Percentiles rank a stretch among this genome's conserved stretches.
These are phyloP conservation scores for Fusarium decemcellulare DNA, from an alignment of 2,329 filamentous ascomycete genomes.

Conservation along the genomic window DNA sequence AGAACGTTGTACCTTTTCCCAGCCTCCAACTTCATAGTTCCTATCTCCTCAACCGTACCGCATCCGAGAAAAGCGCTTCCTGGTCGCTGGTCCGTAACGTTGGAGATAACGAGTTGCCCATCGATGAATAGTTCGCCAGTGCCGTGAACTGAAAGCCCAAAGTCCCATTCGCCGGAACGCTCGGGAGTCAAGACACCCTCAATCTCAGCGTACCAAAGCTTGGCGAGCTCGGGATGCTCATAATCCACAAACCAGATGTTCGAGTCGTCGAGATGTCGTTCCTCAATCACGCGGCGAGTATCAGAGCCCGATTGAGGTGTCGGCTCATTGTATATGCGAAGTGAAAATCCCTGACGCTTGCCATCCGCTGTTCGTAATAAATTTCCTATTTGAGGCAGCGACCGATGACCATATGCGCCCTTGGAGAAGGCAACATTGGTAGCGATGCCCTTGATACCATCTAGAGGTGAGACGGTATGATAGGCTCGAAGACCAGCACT, in stretches of 20 bases:
- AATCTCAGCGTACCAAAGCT: slow-evolving; percentile 42
- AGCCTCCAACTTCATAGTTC: slow-evolving; percentile 25
- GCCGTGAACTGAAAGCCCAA: slow-evolving; percentile 51
- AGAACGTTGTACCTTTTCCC: slow-evolving; percentile 26
- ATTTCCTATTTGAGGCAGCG: slow-evolving; percentile 50
- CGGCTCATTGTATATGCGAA: slow-evolving; percentile 47
- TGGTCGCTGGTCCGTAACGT: slow-evolving; percentile 45
- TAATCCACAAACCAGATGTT: slow-evolving; percentile 47
- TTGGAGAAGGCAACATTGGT: slow-evolving; percentile 42
- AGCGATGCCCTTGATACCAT: slow-evolving; percentile 46
- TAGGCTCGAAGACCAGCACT: slow-evolving; percentile 51
- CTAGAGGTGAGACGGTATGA: slow-evolving; percentile 49
- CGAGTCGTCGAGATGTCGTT: slow-evolving; percentile 39
- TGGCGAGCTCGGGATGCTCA: slow-evolving; percentile 39
- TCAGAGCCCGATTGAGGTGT: not conserved
- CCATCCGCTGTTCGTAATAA: slow-evolving; percentile 40
- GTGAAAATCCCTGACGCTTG: slow-evolving; percentile 37
- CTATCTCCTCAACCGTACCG: slow-evolving; percentile 51
- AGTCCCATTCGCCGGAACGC: slow-evolving; percentile 46
- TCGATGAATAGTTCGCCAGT: slow-evolving; percentile 53
- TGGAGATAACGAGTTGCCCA: slow-evolving; percentile 49
- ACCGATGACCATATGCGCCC: slow-evolving; percentile 50
- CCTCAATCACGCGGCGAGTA: slow-evolving; percentile 33
- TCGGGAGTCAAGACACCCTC: slow-evolving; percentile 43
- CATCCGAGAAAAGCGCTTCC: slow-evolving; percentile 54